Evolutionary conservation across 257 asterid genomes (phyloP).

Genomic region (Solanum chiquidenum): DNA sequence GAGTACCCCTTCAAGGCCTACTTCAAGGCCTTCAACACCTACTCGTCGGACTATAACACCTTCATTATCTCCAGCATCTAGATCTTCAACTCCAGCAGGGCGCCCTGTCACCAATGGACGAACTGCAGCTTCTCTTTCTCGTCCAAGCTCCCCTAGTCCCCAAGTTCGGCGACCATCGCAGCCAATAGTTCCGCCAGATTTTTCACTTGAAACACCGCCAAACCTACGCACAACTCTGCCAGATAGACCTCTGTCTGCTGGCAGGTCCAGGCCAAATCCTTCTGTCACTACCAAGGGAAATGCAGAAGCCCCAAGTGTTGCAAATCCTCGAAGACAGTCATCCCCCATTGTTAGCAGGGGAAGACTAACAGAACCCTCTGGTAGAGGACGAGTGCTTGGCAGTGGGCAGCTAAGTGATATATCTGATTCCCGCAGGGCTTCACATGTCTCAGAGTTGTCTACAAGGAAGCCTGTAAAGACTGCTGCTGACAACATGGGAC

Average conservation of each 20-base stretch:
- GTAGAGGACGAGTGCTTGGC: slow-evolving; percentile 50
- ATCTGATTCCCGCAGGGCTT: slow-evolving; percentile 40
- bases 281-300: slow-evolving; percentile 46
- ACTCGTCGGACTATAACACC: slow-evolving; percentile 65
- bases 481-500: slow-evolving; percentile 67
- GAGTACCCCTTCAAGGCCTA: slow-evolving; percentile 45
- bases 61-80: slow-evolving; percentile 44
- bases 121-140: slow-evolving; percentile 49
- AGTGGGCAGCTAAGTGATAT: slow-evolving; percentile 43
- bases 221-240: slow-evolving; percentile 88
- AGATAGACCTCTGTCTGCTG: slow-evolving; percentile 89
- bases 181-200: slow-evolving; percentile 69
- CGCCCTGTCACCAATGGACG: slow-evolving; percentile 55
- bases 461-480: slow-evolving; percentile 59
- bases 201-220: slow-evolving; percentile 89
- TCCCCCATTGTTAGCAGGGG: slow-evolving; percentile 80
- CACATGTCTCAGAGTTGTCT: slow-evolving; percentile 38
- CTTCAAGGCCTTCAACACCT: slow-evolving; percentile 95
- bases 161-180: slow-evolving; percentile 62
- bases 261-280: slow-evolving; percentile 81
- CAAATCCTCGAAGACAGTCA: slow-evolving; percentile 49
- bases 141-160: slow-evolving; percentile 94
- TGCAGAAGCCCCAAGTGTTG: slow-evolving; percentile 32
- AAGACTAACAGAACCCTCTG: slow-evolving; percentile 58
- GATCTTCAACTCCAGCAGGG: slow-evolving; percentile 47